Base-by-base conservation (phyloP, 768 basidiomycete species). In the Xanthoconium stramineum region DNA sequence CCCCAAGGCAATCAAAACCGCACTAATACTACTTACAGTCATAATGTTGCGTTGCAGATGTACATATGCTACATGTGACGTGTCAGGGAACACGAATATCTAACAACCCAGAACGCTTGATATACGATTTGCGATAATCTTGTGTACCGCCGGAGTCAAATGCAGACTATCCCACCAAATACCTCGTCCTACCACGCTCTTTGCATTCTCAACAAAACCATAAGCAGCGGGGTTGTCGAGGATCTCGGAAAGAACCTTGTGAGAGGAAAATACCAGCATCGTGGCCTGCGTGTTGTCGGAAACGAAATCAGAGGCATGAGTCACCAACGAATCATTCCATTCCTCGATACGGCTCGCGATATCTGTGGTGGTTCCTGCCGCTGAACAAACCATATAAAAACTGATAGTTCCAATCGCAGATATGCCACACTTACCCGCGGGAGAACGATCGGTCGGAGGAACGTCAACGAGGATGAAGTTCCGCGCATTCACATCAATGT, bases 101-200 rank as follows among this genome's bases (percentile, higher is more conserved):
- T 24, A 24, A 24, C 24, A 24, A 12, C 20, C 47, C 30, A 53
- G 29, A 17, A 44, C 20, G 20, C 28, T 59, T 42, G 24, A 53
- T 28, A 59, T 30, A 33, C 42, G 50, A 32, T 60, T 53, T 2
- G 73, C 74, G 13, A 75, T 44, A 20, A 77, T 60, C 24, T 56
- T 50, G 42, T 77, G 76, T 13, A 75, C 69, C 3, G 50, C 64
- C 0, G 48, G 45, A 15, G 77, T 72, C 39, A 74, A 50, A 59
- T 78, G 76, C 48, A 78, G 50, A n/a, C 66, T 53, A 55, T 78
- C 77, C 30, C 39, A 50, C 76, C 76, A 78, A 35, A 78, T 74
- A 2, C 54, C 65, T 12, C 45, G 42, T 24, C 59, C 57, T 32
- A 46, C 52, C 11, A 38, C 17, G 20, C 6, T n/a, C 33, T 19